Conservation (phyloP, 306 rosid species). For the Cicer pinnatifidum region DNA sequence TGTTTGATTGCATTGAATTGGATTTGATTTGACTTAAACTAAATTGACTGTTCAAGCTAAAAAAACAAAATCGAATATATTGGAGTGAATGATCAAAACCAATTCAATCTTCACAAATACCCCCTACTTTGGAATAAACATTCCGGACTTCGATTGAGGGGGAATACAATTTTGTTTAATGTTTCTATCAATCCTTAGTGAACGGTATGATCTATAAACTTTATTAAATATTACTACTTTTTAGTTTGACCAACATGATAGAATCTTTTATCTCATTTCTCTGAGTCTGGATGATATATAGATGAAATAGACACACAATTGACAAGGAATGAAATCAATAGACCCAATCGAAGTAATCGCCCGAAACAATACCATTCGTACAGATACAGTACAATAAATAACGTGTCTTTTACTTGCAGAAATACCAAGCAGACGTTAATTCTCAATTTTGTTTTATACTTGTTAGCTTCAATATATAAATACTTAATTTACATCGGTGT, state of each 20-base stretch:
- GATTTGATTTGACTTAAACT: background rate
- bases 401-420: conserved; percentile 1
- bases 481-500: too few relatives aligned
- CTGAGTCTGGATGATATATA: background rate
- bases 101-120: background rate
- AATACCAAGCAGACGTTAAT: background rate
- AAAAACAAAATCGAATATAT: background rate
- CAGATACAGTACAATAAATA: background rate
- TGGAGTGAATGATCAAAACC: background rate
- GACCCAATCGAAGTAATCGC: background rate
- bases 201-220: background rate
- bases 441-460: background rate
- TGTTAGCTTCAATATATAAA: too few relatives aligned
- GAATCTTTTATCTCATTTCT: background rate
- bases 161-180: background rate
- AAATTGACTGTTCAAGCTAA: background rate
- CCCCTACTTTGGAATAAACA: background rate
- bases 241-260: background rate
- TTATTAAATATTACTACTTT: background rate
- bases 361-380: background rate
- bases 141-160: background rate
- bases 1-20: background rate
- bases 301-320: background rate
- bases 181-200: background rate
- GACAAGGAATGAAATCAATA: background rate